Evolutionary conservation across 441 rosid genomes (phyloP).

Genomic region (Populus hybrid): DNA sequence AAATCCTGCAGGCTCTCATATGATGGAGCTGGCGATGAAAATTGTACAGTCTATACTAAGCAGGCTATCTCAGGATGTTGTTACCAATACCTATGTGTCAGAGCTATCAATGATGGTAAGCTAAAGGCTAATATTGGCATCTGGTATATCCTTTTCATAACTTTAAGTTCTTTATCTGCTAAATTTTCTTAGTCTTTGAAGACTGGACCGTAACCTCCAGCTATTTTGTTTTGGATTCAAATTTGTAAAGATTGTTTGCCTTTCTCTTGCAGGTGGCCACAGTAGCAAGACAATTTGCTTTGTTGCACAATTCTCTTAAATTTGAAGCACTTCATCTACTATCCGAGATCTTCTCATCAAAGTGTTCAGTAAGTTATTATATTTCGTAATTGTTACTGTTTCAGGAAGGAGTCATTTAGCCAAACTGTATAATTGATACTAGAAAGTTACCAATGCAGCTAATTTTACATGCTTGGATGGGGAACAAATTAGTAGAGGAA

Average conservation of each 20-base stretch:
- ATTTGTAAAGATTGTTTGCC: slow-evolving; percentile 1
- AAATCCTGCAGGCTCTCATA: slow-evolving; percentile 63
- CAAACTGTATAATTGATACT: background rate
- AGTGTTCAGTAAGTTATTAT: slow-evolving; percentile 45
- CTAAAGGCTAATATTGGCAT: slow-evolving; percentile 11
- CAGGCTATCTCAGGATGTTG: slow-evolving; percentile 46
- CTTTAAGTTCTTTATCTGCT: background rate
- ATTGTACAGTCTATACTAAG: slow-evolving; percentile 52
- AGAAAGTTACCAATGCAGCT: background rate
- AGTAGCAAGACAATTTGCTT: slow-evolving; percentile 69
- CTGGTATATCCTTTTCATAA: background rate
- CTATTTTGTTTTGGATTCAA: background rate
- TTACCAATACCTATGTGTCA: slow-evolving; percentile 32
- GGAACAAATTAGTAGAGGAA: background rate
- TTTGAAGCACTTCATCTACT: slow-evolving; percentile 82
- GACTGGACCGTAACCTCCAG: background rate
- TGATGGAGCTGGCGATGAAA: slow-evolving; percentile 71
- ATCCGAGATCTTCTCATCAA: slow-evolving; percentile 64
- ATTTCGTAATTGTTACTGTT: background rate
- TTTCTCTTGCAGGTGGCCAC: slow-evolving; percentile 49
- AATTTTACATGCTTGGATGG: background rate
- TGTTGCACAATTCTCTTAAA: slow-evolving; percentile 73
- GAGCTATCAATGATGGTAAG: slow-evolving; percentile 71
- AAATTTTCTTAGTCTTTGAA: background rate
- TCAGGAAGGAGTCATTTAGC: background rate